Base-by-base conservation (phyloP, 495 filamentous ascomycete species). In the Physcia stellaris region DNA sequence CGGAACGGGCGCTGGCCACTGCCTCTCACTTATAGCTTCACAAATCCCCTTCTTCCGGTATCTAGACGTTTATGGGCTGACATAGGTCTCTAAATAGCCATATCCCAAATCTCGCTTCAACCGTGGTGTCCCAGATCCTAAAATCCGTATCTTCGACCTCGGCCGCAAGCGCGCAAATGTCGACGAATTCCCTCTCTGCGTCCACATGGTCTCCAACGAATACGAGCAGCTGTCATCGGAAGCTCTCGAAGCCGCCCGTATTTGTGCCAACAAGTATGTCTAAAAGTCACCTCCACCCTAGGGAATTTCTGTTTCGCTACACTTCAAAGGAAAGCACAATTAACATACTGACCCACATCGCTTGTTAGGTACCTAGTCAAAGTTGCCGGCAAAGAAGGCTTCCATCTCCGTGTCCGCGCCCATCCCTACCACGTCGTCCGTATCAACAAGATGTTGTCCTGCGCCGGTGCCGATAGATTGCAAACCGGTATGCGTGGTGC, bases 401-500 rank as follows among this genome's bases (percentile, higher is more conserved):
- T 98, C 86, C 90, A 98, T 67, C 70, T 98, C 55, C 87, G 90
- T 54, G 80, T 98, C 62, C 88, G 90, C 62, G 88, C 85, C 55
- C 90, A 96, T 76, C 90, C 90, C 46, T 94, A 83, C 86, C 90
- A 98, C 71, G 88, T 96, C 67, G 76, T 95, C 72, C 90, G 90
- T 66, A 98, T 98, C 85, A 98, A 98, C 83, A 98, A 98, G 77
- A 96, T 98, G 90, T 83, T 98, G 80, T 95, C 88, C 48, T 96
- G 90, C 64, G 90, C 90, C 55, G 90, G 90, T 68, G 90, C 90
- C 77, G 90, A 98, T 95, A 79, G 90, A 75, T 77, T 98, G 58
- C 90, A 98, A 66, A 96, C 90, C 47, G 90, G 90, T 68, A 98
- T 98, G 90, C 90, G 90, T 79, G 90, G 90, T 77, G 90, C 90